Percentiles rank a stretch among this genome's conserved stretches.
phyloP scores from a whole-genome alignment of 495 filamentous ascomycete species.

The Aspergillus sclerotioniger region DNA sequence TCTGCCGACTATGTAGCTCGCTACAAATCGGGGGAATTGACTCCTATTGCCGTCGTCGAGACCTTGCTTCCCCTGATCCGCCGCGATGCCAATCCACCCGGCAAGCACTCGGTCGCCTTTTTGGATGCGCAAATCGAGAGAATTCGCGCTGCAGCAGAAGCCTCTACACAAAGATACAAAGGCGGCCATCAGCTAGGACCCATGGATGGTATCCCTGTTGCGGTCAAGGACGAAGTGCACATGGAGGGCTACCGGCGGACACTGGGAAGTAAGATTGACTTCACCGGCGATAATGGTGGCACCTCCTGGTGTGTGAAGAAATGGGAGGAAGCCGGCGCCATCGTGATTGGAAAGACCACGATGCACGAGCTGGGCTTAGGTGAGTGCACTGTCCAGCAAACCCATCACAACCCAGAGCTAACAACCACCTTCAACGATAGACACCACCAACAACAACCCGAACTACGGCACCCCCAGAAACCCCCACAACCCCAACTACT shows the following conservation, averaged over 20 bases:
- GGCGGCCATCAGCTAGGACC: conserved; percentile 60
- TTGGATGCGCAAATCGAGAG: conserved; percentile 56
- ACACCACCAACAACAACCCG: conserved; percentile 83
- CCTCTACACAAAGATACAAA: conserved; percentile 67
- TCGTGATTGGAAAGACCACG: conserved; percentile 80
- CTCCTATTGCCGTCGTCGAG: conserved; percentile 68
- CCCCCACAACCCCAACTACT: conserved; percentile 76
- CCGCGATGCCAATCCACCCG: conserved; percentile 48
- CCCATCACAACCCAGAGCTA: not conserved
- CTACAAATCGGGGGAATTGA: conserved; percentile 65
- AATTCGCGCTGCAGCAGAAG: conserved; percentile 64
- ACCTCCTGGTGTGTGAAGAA: conserved; percentile 75
- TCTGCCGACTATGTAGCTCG: conserved; percentile 73
- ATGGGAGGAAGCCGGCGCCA: conserved; percentile 73
- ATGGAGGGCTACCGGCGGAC: conserved; percentile 70
- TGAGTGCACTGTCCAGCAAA: conserved; percentile 24
- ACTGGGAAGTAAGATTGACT: conserved; percentile 59
- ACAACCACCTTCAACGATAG: conserved; percentile 29
- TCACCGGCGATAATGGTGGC: conserved; percentile 43
- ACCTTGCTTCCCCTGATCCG: conserved; percentile 67
- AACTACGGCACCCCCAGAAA: conserved; percentile 78
- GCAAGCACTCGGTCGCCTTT: conserved; percentile 69
- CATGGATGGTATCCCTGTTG: conserved; percentile 83
- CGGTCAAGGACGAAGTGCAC: conserved; percentile 80
- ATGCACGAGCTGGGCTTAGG: conserved; percentile 90